Evolutionary conservation across 1,284 basidiomycete genomes (phyloP).

Genomic region (Macrocystidia cucumis): DNA sequence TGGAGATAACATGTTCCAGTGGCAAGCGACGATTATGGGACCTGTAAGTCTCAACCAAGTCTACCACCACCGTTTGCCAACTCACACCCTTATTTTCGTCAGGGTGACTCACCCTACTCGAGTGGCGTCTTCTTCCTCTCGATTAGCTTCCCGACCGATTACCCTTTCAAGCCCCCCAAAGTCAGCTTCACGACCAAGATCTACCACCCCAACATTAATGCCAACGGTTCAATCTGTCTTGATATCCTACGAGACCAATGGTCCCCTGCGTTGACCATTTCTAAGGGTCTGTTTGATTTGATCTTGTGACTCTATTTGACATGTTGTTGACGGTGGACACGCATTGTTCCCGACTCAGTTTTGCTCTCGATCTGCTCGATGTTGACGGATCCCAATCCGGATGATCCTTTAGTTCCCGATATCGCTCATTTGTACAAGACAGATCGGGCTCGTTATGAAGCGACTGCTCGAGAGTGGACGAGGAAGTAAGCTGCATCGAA

Average conservation of each 20-base stretch:
- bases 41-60: conserved; percentile 54
- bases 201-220: conserved; percentile 97
- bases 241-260: conserved; percentile 97
- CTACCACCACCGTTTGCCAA: conserved; percentile 12
- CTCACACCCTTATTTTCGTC: conserved; percentile 11
- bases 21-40: conserved; percentile 98
- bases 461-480: conserved; percentile 95
- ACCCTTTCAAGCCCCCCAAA: conserved; percentile 99
- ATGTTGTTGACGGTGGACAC: too few species aligned
- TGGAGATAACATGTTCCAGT: conserved; percentile 96
- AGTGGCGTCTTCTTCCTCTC: conserved; percentile 97
- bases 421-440: conserved; percentile 94
- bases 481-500: conserved; percentile 78
- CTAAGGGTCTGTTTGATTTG: conserved; percentile 63
- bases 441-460: conserved; percentile 88
- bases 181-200: conserved; percentile 99
- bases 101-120: conserved; percentile 93
- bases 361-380: conserved; percentile 94
- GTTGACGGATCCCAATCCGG: conserved; percentile 95
- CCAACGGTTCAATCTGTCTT: conserved; percentile 96
- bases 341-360: conserved; percentile 40
- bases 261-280: conserved; percentile 97
- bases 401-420: conserved; percentile 79
- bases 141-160: conserved; percentile 91
- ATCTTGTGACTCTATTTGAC: background rate